A percentile compares a stretch with the other conserved stretches of the same genome.
Conservation (phyloP, 345 rosid genomes). For the Stellera chamaejasme region DNA sequence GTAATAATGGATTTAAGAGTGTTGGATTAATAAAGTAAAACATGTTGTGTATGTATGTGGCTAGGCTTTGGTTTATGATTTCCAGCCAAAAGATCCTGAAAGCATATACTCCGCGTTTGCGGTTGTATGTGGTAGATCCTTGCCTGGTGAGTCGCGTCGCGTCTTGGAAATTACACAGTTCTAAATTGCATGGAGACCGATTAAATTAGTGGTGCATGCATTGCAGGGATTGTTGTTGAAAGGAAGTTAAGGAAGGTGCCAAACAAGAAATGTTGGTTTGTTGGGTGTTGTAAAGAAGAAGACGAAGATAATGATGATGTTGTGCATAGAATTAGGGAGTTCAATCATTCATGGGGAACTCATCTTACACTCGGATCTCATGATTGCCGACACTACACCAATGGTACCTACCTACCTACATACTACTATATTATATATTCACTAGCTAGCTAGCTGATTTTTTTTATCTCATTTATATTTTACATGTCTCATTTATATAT, state of each 20-base stretch:
- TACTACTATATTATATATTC: no score
- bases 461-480: not conserved
- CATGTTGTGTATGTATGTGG: not conserved
- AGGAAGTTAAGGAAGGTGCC: constrained; percentile 56
- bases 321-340: constrained; percentile 35
- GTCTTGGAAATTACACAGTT: not conserved
- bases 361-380: constrained; percentile 57
- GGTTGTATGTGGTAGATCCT: constrained; percentile 39
- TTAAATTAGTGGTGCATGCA: not conserved
- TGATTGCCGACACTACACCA: constrained; percentile 71
- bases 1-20: no score
- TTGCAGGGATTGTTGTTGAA: constrained; percentile 37
- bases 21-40: not conserved
- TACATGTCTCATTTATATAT: not conserved
- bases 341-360: constrained; percentile 49
- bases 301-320: constrained; percentile 13
- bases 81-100: constrained; percentile 61
- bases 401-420: constrained; percentile 31
- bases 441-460: not conserved
- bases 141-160: constrained; percentile 37
- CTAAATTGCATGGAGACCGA: not conserved
- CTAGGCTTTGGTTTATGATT: constrained; percentile 41
- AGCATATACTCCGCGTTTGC: constrained; percentile 38
- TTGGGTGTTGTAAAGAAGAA: constrained; percentile 40
- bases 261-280: constrained; percentile 56